Conservation (phyloP, 495 filamentous ascomycete genomes). For the Melanomma pulvis-pyrius region DNA sequence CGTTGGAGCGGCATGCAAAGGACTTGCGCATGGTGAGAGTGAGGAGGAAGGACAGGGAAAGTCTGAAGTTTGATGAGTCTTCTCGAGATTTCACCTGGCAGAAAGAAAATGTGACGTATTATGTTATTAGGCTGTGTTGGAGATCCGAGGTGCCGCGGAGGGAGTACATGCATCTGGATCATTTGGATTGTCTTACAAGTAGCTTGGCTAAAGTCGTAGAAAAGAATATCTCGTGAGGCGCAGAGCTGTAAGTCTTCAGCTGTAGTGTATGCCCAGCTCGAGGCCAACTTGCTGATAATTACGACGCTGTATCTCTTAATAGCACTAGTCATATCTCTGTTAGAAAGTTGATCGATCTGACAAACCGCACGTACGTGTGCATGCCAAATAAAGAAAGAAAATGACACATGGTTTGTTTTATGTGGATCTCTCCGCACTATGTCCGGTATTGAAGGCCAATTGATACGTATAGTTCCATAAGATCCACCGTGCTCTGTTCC, state of each 20-base stretch:
- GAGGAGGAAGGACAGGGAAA: neutral
- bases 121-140: conserved; percentile 3
- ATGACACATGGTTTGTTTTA: neutral
- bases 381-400: neutral
- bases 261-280: no score
- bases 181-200: neutral
- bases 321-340: no score
- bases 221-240: neutral
- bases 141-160: neutral
- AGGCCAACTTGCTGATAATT: no score
- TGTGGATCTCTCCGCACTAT: neutral
- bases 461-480: neutral
- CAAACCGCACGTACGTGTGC: neutral
- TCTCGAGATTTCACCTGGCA: neutral
- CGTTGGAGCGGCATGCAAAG: neutral
- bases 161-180: conserved; percentile 7
- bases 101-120: neutral
- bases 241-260: no score
- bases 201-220: neutral
- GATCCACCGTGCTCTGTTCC: neutral
- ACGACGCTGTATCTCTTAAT: no score
- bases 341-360: neutral
- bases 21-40: neutral
- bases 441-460: neutral
- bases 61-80: neutral